Evolutionary conservation across 1,284 basidiomycete genomes (phyloP).

Genomic region (Inonotus obliquus): DNA sequence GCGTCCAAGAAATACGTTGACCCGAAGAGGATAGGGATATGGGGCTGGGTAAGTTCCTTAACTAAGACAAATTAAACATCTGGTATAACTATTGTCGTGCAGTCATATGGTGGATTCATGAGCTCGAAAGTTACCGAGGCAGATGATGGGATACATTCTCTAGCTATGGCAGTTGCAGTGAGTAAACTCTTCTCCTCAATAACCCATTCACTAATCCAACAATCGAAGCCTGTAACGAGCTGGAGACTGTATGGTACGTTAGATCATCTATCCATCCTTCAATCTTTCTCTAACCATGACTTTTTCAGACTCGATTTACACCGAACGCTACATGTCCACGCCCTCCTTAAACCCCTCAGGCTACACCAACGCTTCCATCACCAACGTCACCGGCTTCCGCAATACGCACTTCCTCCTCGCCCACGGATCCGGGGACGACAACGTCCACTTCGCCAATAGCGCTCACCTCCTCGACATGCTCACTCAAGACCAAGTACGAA

Average conservation of each 20-base stretch:
- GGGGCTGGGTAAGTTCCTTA: constrained; percentile 81
- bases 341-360: constrained; percentile 75
- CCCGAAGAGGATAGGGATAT: constrained; percentile 81
- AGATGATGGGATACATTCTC: constrained; percentile 76
- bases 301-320: constrained; percentile 78
- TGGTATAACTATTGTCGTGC: constrained; percentile 10
- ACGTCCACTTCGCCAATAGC: constrained; percentile 90
- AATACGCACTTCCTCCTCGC: constrained; percentile 80
- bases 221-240: constrained; percentile 69
- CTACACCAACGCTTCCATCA: constrained; percentile 82
- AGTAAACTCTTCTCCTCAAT: constrained; percentile 29
- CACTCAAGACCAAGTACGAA: constrained; percentile 69
- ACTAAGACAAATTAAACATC: neutral
- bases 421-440: constrained; percentile 93
- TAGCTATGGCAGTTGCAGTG: constrained; percentile 88
- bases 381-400: constrained; percentile 80
- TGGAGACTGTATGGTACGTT: constrained; percentile 79
- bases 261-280: neutral
- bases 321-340: constrained; percentile 95
- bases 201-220: neutral
- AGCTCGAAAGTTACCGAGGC: constrained; percentile 88
- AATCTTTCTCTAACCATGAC: neutral
- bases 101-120: constrained; percentile 95
- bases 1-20: constrained; percentile 77
- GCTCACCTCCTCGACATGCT: constrained; percentile 91